Evolutionary conservation across 1,284 basidiomycete genomes (phyloP), one percentile per base, ranked within the genome.

Genomic region (Meira miltonrushii): DNA sequence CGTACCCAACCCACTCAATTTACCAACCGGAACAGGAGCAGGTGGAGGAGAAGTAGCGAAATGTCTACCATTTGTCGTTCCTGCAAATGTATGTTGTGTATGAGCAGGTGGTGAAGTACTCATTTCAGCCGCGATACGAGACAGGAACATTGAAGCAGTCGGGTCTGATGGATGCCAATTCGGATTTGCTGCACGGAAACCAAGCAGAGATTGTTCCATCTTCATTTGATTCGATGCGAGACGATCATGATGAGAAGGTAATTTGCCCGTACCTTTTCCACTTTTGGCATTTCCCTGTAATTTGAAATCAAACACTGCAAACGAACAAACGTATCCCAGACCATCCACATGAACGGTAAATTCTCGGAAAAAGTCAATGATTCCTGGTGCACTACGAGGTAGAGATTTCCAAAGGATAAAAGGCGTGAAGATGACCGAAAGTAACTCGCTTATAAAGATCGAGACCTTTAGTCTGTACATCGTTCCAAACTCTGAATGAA

Each of bases 141-240:
- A 88, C 48, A 94, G 84, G 77, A 91, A 92, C 12, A 92, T 81
- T 1, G 90, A 92, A 6, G 89, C 87, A 13, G 86, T 84, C 0
- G 89, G 89, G 76, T 96, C 91, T 1, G 84, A 82, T 1, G 92
- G 92, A 66, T 86, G 88, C 92, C 92, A 96, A 71, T 92, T 90
- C 10, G 92, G 92, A 80, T 96, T 90, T 11, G 90, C 88, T 47
- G 90, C 90, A 84, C 87, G 61, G 69, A 98, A 98, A 73, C 91
- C 92, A 39, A 97, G 81, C 80, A 98, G 92, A 71, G 87, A 89
- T 82, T 97, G 93, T 82, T 98, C 94, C 92, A 98, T 96, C 83
- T 97, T 53, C 55, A 39, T 21, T 60, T 55, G 39, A 51, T 55
- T 39, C 55, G 40, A 48, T 2, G 44, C 15, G 12, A 38, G 23